Conservation (phyloP, 345 rosid species). For the Erucastrum elatum region DNA sequence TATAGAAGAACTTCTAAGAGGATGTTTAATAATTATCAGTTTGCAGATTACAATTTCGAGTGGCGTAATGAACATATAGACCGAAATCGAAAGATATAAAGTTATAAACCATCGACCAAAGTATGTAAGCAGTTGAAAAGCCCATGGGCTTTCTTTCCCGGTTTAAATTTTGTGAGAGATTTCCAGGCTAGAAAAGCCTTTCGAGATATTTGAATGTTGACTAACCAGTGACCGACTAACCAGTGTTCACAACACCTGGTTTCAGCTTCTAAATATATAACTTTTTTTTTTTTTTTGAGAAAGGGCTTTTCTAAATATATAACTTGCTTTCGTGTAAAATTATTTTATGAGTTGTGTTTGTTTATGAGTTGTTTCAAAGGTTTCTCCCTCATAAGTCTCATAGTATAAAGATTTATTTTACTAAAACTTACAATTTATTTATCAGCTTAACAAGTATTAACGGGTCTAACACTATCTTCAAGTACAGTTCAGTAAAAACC, state of each 20-base stretch:
- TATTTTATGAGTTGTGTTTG: too few relatives aligned
- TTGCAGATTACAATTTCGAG: background rate
- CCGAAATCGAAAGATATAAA: background rate
- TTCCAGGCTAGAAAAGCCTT: background rate
- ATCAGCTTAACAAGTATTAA: slow-evolving; percentile 7
- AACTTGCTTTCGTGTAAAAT: background rate
- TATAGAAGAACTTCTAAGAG: too few relatives aligned
- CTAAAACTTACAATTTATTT: background rate
- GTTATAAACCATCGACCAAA: background rate
- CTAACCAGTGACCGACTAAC: background rate
- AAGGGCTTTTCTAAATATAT: background rate
- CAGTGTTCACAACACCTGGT: background rate
- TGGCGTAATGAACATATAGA: background rate
- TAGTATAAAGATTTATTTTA: background rate
- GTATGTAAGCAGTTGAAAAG: background rate
- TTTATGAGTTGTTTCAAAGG: background rate
- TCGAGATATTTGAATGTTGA: background rate
- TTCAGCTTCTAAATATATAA: background rate
- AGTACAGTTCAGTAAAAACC: background rate
- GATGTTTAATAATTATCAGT: too few relatives aligned
- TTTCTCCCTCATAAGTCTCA: background rate
- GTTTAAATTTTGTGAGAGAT: background rate
- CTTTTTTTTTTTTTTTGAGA: too few relatives aligned
- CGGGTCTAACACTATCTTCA: background rate
- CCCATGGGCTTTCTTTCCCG: background rate